These are phyloP conservation scores for Fusarium succisae DNA, from an alignment of 2,329 filamentous ascomycete species.

Conservation along the genomic window DNA sequence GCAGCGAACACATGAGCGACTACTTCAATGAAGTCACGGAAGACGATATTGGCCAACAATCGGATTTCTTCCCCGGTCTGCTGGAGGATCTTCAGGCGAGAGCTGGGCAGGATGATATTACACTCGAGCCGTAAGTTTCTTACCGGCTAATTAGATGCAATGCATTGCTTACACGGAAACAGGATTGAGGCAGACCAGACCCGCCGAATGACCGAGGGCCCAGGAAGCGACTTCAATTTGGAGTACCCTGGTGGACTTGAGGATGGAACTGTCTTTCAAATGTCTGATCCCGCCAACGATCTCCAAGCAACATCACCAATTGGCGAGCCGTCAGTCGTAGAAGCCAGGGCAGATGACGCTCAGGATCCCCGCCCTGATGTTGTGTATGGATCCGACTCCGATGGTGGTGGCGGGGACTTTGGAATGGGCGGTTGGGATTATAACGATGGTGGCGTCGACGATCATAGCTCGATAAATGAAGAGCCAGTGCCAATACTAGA, in stretches of 20 bases:
- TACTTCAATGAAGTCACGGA: constrained; percentile 54
- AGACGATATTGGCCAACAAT: constrained; percentile 54
- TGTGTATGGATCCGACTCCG: constrained; percentile 33
- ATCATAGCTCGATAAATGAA: constrained; percentile 39
- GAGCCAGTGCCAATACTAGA: constrained; percentile 17
- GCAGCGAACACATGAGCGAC: constrained; percentile 64
- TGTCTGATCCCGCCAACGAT: constrained; percentile 50
- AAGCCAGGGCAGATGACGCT: constrained; percentile 29
- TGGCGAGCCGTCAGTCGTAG: constrained; percentile 28
- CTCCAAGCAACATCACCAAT: constrained; percentile 42
- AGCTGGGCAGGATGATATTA: constrained; percentile 52
- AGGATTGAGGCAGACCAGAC: constrained; percentile 55
- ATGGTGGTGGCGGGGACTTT: constrained; percentile 28
- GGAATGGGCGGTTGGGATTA: constrained; percentile 31
- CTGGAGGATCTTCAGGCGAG: constrained; percentile 55
- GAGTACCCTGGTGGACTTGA: constrained; percentile 59
- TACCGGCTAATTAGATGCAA: not conserved
- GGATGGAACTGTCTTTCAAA: constrained; percentile 62
- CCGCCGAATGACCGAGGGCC: constrained; percentile 52
- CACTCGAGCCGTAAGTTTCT: constrained; percentile 53
- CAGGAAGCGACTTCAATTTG: constrained; percentile 62
- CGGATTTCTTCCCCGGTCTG: constrained; percentile 63
- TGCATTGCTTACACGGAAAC: constrained; percentile 10
- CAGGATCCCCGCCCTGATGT: constrained; percentile 23
- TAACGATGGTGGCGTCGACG: constrained; percentile 29